A percentile compares a stretch with the other conserved stretches of the same genome.
phyloP scores from a whole-genome alignment of 345 rosid species.

The Eucalyptus coolabah region DNA sequence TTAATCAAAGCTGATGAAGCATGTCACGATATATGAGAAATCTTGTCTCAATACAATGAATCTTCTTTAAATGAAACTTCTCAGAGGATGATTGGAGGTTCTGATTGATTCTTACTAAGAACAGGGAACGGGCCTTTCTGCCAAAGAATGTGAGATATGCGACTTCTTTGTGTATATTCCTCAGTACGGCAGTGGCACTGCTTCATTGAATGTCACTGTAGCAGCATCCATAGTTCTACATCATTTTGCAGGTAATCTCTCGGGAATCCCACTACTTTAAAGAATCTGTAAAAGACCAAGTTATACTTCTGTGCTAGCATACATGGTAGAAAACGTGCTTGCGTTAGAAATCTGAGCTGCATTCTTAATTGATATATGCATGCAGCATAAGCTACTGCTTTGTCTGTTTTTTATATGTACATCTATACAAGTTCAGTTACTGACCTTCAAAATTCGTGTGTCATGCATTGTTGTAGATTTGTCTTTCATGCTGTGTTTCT shows the following conservation, averaged over 20 bases:
- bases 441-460: neutral
- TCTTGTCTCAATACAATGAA: neutral
- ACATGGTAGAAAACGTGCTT: neutral
- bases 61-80: neutral
- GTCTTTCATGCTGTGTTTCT: no score
- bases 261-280: neutral
- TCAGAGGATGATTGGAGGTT: neutral
- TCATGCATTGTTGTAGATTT: neutral
- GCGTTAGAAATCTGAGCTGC: neutral
- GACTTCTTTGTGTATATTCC: conserved; percentile 91
- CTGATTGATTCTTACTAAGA: neutral
- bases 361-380: neutral
- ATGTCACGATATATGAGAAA: neutral
- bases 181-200: conserved; percentile 90
- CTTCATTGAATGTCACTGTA: conserved; percentile 87
- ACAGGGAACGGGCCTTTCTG: conserved; percentile 86
- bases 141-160: conserved; percentile 85
- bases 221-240: conserved; percentile 95
- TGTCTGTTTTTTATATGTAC: neutral
- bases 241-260: conserved; percentile 77
- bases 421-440: neutral
- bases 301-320: neutral
- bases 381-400: neutral
- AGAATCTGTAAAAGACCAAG: neutral
- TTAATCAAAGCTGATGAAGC: neutral